Evolutionary conservation across 805 yeast genomes (phyloP).

Genomic region (Lachancea sp.): DNA sequence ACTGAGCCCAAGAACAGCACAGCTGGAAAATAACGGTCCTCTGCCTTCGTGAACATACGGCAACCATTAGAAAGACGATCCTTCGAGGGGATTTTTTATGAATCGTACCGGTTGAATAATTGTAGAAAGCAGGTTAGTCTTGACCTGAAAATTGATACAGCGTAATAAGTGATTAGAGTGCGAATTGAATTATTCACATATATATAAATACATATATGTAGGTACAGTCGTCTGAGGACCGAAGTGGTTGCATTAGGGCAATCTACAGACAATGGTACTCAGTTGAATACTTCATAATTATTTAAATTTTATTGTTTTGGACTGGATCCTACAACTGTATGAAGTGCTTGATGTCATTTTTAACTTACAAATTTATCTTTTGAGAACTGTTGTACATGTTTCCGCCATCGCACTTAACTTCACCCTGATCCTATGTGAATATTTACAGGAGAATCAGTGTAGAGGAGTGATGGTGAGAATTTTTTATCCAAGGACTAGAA

Average conservation of each 20-base stretch:
- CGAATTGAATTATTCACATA: background rate
- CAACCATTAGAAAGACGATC: constrained; percentile 4
- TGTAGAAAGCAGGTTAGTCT: too few species aligned
- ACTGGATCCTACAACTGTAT: too few species aligned
- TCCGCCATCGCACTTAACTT: too few species aligned
- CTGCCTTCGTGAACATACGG: background rate
- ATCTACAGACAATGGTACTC: too few species aligned
- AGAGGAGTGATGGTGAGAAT: background rate
- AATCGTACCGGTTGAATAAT: background rate
- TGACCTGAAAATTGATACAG: background rate
- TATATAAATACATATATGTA: background rate
- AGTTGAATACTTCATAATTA: too few species aligned
- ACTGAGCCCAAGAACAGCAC: background rate
- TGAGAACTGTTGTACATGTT: too few species aligned
- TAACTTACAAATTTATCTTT: background rate
- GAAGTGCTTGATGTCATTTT: too few species aligned
- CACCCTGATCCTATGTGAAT: constrained; percentile 2
- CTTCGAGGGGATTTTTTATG: background rate
- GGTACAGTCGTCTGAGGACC: background rate
- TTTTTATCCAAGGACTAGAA: too few species aligned
- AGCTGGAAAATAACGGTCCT: background rate
- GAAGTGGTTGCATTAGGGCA: too few species aligned
- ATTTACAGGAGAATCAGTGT: constrained; percentile 4
- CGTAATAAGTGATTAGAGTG: background rate
- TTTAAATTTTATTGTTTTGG: too few species aligned